A percentile compares a stretch with the other conserved stretches of the same genome.
Evolutionary conservation across 768 basidiomycete genomes (phyloP).

Genomic region (Boletus subcaerulescens): DNA sequence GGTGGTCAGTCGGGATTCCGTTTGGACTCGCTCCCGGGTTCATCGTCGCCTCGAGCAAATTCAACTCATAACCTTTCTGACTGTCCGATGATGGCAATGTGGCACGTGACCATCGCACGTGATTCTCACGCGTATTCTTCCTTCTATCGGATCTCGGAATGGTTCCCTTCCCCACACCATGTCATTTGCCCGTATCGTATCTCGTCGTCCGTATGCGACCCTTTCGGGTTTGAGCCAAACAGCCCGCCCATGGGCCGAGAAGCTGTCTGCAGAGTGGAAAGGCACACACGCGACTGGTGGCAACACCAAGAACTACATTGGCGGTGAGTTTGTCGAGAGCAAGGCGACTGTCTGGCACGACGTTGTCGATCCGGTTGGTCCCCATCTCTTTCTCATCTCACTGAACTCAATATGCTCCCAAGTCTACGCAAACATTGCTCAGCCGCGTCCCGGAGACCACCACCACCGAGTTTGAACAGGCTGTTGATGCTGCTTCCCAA

Average conservation of each 20-base stretch:
- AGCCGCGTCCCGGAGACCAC: constrained; percentile 91
- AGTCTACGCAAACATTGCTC: constrained; percentile 91
- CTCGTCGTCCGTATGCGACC: constrained; percentile 43
- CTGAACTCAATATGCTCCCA: not conserved
- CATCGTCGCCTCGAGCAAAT: constrained; percentile 13
- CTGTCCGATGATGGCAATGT: not conserved
- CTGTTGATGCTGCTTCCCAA: constrained; percentile 76
- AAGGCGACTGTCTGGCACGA: constrained; percentile 78
- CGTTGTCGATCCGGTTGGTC: constrained; percentile 80
- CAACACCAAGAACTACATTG: constrained; percentile 88
- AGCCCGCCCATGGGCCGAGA: constrained; percentile 63
- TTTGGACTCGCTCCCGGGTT: constrained; percentile 16
- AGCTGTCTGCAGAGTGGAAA: constrained; percentile 73
- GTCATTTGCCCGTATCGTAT: constrained; percentile 15
- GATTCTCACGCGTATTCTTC: constrained; percentile 1
- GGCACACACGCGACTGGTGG: constrained; percentile 86
- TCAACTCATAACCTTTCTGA: not conserved
- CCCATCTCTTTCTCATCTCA: not conserved
- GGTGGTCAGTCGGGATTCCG: constrained; percentile 15
- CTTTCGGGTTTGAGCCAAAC: constrained; percentile 49
- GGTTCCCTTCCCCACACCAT: constrained; percentile 11
- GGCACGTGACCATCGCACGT: constrained; percentile 19
- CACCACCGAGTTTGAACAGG: constrained; percentile 71
- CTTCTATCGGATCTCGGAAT: constrained; percentile 6
- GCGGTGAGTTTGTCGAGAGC: constrained; percentile 86